Conservation (phyloP, 768 basidiomycete species). For the Lactarius hatsudake region DNA sequence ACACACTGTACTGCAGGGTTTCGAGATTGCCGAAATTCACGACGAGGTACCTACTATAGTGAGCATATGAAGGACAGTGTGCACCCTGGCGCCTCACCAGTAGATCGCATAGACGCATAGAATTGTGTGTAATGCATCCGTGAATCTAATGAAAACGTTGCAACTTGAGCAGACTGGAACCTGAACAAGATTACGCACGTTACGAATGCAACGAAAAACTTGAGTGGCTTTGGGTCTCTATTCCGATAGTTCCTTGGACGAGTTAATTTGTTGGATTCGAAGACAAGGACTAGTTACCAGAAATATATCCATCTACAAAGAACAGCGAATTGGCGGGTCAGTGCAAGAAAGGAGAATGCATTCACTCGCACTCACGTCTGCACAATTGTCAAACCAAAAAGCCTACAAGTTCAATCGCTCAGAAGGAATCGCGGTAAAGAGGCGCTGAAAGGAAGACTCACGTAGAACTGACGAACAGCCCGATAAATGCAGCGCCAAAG, state of each 20-base stretch:
- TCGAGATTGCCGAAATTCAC: constrained; percentile 22
- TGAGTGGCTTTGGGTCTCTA: too few relatives aligned
- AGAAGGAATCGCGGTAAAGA: not conserved
- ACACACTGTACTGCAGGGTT: constrained; percentile 39
- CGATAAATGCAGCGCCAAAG: constrained; percentile 2
- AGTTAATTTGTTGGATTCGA: too few relatives aligned
- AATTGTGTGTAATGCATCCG: constrained; percentile 46
- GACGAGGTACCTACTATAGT: too few relatives aligned
- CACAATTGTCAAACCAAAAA: too few relatives aligned
- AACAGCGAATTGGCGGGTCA: not conserved
- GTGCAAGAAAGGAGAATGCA: not conserved
- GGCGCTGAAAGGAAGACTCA: not conserved
- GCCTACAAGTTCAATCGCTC: not conserved
- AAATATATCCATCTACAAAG: constrained; percentile 11
- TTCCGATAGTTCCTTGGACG: too few relatives aligned
- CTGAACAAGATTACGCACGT: not conserved
- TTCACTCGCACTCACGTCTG: not conserved
- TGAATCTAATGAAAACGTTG: constrained; percentile 31
- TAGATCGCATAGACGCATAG: constrained; percentile 45
- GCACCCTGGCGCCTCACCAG: too few relatives aligned
- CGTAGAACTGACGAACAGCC: constrained; percentile 6
- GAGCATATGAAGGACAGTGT: too few relatives aligned
- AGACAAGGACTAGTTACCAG: not conserved
- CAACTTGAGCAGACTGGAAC: not conserved
- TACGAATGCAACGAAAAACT: too few relatives aligned